A percentile compares a stretch with the other conserved stretches of the same genome.
These are phyloP conservation scores for Scenedesmus sp. DNA, from an alignment of 163 green algal species.

Conservation along the genomic window DNA sequence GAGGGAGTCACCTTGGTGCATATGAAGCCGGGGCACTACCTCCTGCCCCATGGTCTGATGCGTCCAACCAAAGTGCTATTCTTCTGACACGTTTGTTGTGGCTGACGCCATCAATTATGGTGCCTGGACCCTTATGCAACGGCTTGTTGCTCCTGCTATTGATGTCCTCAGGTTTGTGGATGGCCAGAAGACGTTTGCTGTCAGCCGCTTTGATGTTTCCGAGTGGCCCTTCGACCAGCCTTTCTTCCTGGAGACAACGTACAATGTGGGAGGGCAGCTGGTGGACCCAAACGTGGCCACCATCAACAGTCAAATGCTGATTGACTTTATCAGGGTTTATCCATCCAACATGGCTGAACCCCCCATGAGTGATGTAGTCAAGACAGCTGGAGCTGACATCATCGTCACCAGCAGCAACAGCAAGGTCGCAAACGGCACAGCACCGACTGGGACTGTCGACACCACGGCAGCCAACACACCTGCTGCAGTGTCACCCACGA, in stretches of 20 bases:
- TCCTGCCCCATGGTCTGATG: no score
- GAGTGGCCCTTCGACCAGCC: conserved; percentile 40
- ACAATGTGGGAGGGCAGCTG: conserved; percentile 1
- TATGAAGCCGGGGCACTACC: no score
- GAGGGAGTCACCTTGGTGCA: no score
- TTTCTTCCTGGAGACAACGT: background rate
- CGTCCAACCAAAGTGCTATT: no score
- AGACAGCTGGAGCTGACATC: background rate
- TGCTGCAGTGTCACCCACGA: background rate
- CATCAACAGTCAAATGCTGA: conserved; percentile 3
- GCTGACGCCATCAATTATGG: background rate
- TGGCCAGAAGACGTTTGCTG: background rate
- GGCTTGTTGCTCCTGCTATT: background rate
- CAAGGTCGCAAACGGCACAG: background rate
- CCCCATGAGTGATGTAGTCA: background rate
- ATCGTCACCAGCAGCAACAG: background rate
- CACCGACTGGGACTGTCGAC: background rate
- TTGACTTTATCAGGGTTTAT: conserved; percentile 28
- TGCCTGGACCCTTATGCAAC: background rate
- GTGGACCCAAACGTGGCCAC: background rate
- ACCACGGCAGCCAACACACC: background rate
- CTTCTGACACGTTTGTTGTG: no score
- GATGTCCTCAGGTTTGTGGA: background rate
- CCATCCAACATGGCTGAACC: background rate
- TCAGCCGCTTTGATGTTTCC: background rate